Conservation (phyloP, 2,329 filamentous ascomycete species). For the Fusarium algeriense region DNA sequence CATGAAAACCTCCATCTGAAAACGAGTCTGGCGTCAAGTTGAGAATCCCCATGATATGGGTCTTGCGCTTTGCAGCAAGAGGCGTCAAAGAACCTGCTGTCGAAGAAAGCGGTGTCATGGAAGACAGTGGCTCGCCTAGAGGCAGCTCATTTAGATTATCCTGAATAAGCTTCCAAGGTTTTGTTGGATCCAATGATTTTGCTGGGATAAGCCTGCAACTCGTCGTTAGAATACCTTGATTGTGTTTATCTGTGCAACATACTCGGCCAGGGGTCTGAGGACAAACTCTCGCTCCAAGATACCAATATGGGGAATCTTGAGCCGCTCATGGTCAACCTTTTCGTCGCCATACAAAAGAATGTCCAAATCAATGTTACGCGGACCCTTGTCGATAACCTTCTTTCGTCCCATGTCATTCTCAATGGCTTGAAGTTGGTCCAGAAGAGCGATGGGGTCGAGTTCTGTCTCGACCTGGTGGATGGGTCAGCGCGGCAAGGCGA, state of each 20-base stretch:
- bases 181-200: constrained; percentile 63
- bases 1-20: constrained; percentile 84
- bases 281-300: constrained; percentile 96
- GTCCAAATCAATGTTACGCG: constrained; percentile 93
- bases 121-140: constrained; percentile 64
- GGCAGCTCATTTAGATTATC: constrained; percentile 72
- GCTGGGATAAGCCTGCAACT: constrained; percentile 65
- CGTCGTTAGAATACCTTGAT: constrained; percentile 4
- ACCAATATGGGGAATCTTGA: constrained; percentile 85
- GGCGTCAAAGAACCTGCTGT: constrained; percentile 67
- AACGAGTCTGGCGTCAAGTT: constrained; percentile 98
- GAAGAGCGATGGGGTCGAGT: constrained; percentile 78
- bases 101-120: constrained; percentile 67
- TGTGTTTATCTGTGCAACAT: constrained; percentile 46
- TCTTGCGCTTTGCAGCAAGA: constrained; percentile 69
- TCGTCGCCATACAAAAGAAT: constrained; percentile 85
- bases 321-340: constrained; percentile 73
- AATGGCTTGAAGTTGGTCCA: constrained; percentile 86
- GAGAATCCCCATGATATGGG: constrained; percentile 91
- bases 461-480: constrained; percentile 79
- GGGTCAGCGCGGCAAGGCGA: constrained; percentile 17
- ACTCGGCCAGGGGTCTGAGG: constrained; percentile 86
- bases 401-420: constrained; percentile 82
- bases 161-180: constrained; percentile 71
- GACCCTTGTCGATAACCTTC: constrained; percentile 92